Conservation (phyloP, 148 eudicot species). For the Salicornia ramosissima region DNA sequence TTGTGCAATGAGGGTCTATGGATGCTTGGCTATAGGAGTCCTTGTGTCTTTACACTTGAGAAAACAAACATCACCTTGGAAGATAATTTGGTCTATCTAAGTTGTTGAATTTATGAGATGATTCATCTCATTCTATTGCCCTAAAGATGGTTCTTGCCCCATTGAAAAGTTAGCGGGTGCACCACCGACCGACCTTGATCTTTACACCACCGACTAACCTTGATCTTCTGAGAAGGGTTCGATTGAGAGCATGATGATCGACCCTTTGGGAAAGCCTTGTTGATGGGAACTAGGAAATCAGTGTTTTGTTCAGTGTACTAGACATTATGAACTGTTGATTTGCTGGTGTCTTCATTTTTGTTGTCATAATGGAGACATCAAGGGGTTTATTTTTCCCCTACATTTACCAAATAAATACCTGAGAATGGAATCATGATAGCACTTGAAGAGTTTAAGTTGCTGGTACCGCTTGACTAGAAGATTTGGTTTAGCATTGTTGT, state of each 20-base stretch:
- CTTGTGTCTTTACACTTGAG: background rate
- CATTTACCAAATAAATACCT: too few species aligned
- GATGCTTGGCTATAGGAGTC: background rate
- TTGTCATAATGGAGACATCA: background rate
- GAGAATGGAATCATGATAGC: too few species aligned
- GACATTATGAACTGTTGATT: background rate
- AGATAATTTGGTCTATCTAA: background rate
- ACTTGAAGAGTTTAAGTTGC: too few species aligned
- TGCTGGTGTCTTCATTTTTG: background rate
- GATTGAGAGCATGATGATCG: background rate
- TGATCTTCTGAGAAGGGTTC: too few species aligned
- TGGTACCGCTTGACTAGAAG: too few species aligned
- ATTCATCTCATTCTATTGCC: background rate
- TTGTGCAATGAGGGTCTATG: background rate
- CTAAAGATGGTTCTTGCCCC: background rate
- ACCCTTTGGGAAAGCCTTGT: background rate
- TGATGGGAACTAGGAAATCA: background rate
- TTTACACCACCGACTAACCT: too few species aligned
- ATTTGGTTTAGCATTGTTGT: background rate
- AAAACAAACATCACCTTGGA: background rate
- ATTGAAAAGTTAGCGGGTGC: slow-evolving; percentile 1
- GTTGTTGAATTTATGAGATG: background rate
- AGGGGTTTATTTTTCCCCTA: too few species aligned
- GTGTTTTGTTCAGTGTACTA: background rate
- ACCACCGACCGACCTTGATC: too few species aligned